Evolutionary conservation across 805 yeast genomes (phyloP), one percentile per base, ranked within the genome.

Genomic region (Kluyveromyces nonfermentans): DNA sequence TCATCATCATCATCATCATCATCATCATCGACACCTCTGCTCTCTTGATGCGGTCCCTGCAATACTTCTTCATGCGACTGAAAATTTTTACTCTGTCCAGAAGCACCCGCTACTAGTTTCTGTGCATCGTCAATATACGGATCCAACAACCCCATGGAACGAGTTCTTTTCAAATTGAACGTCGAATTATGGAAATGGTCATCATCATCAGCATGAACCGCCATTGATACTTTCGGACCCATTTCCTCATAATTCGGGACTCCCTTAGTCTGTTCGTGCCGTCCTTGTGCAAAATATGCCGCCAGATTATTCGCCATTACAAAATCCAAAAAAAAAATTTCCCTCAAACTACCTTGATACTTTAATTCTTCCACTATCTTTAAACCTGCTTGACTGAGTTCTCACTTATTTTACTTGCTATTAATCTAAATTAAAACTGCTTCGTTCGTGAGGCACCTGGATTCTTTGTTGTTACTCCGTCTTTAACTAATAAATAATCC

Each of bases 71-170:
- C n/a, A 14, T 44, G 43, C 33, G n/a, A 44, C 37, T 33, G 31
- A 51, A 48, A 16, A 19, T 47, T 49, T 18, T 57, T 57, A 31
- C 59, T 64, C 28, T 57, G 59, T 32, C 39, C 30, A 14, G 28
- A 22, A 9, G 43, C 18, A 32, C 41, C 45, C 17, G 64, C 73
- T 18, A 63, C 50, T n/a, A 62, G 52, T 43, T 67, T 66, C 46
- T 59, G 62, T 3, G 71, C 64, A 33, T 77, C 74, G 22, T 69
- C 78, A 33, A 78, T 75, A 55, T 73, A 81, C 49, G 80, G 85
- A 55, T 83, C 94, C 51, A 86, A 67, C 12, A 85, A 62, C 1
- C 96, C 95, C 72, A 86, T 69, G 7, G 93, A 82, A 55, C 93
- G 73, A 30, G 95, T 86, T 57, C 95, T 68, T 55, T 85, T 86